Base-by-base conservation (phyloP, 495 filamentous ascomycete genomes). In the Aspergillus ellipticus region DNA sequence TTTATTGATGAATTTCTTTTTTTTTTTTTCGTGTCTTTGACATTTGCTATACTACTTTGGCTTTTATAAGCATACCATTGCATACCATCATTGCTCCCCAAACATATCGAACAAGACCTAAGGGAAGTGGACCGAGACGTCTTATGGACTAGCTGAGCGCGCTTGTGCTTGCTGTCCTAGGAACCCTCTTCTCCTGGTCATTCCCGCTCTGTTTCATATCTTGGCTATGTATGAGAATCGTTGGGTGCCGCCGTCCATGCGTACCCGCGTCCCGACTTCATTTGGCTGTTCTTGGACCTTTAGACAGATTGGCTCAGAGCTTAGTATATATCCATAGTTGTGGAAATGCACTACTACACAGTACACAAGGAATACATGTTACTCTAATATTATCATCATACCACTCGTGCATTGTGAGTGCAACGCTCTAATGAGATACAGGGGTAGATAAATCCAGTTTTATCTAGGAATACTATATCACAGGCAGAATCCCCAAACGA, bases 401-500 rank as follows among this genome's bases (percentile, higher is more conserved):
- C n/a, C 10, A 10, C 33, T 6, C 33, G 11, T 35, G 13, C 33
- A 3, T n/a, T 35, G 13, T 39, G 35, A 5, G 13, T 39, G n/a
- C n/a, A 33, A n/a, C 24, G 24, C 13, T 15, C 11, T n/a, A 39
- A 39, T n/a, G 11, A 15, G 13, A 39, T 33, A 33, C 7, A 33
- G 7, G n/a, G 35, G 35, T 39, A 39, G 35, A 39, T 13, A 39
- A 39, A 39, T n/a, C 35, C 35, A n/a, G 35, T n/a, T 56, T 51
- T 19, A 56, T 50, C 42, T 51, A 55, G 52, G n/a, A 39, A 67
- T n/a, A n/a, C 59, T 70, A 70, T 70, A 49, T 61, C 62, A 69
- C 64, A 72, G 64, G 49, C 17, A 51, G 57, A 65, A 31, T 53
- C 56, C 54, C 63, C 63, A 47, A 74, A 74, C 68, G 70, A 70